Evolutionary conservation across 1,284 basidiomycete genomes (phyloP), one percentile per base, ranked within the genome.

Genomic region (Ceraceosorus bombacis): DNA sequence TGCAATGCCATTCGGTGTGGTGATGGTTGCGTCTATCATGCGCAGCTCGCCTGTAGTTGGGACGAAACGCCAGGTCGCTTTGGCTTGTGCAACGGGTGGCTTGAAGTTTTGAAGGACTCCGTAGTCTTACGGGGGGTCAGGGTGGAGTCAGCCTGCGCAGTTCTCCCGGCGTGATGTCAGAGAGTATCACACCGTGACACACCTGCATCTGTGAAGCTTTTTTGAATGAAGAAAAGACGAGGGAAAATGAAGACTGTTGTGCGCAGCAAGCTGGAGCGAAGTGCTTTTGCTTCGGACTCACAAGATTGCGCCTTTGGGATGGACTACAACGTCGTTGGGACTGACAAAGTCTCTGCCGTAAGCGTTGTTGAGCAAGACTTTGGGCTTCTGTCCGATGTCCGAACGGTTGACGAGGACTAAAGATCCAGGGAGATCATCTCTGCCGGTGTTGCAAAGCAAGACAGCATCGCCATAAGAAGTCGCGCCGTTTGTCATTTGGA

Each of bases 281-380:
- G 27, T 1, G 3, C 27, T 27, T 27, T 27, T 3, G 3, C 27
- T 27, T 27, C 27, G 27, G 27, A 27, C 27, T 27, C 27, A 27
- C 27, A 27, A 85, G 8, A 88, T 72, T 53, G 82, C 82, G 12
- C 83, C 83, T 55, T 81, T 84, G 0, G 85, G 85, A 61, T 88
- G 85, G 4, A 89, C 80, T 69, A 86, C 88, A 60, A 86, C 79
- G 71, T 90, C 88, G 74, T 90, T 89, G 56, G 89, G 78, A 1
- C 87, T 87, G 78, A 87, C 88, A 79, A 89, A 90, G 70, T 89
- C 87, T 7, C 86, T 80, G 3, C 88, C 88, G 68, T 83, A 86
- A 81, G 86, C 77, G 86, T 88, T 79, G 41, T 49, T 53, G 9
- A 61, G 27, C 6, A n/a, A 58, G 48, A 56, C 62, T 39, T 9